A percentile compares a stretch with the other conserved stretches of the same genome.
These are phyloP conservation scores for Taphrina pruni DNA, from an alignment of 1,139 yeast genomes.

Conservation along the genomic window DNA sequence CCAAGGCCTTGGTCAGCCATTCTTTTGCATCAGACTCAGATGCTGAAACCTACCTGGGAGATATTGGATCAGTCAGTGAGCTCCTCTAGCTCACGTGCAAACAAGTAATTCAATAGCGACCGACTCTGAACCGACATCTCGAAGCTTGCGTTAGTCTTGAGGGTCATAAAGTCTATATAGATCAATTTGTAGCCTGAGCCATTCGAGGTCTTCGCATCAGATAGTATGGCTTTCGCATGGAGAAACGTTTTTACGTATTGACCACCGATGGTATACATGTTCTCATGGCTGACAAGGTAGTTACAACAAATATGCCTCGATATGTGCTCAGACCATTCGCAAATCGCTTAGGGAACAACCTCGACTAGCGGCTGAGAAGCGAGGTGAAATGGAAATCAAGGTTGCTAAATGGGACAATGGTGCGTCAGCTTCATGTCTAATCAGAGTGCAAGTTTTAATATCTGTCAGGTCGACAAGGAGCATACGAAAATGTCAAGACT, in stretches of 20 bases:
- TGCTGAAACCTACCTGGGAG: too few species aligned
- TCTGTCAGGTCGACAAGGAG: conserved; percentile 31
- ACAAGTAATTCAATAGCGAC: too few species aligned
- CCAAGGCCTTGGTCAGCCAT: too few species aligned
- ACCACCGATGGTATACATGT: not conserved
- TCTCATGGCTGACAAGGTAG: conserved; percentile 49
- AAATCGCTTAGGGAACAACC: conserved; percentile 85
- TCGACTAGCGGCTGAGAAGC: conserved; percentile 75
- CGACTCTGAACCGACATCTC: too few species aligned
- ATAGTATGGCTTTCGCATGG: conserved; percentile 38
- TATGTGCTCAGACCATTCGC: conserved; percentile 90
- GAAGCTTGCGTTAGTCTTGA: not conserved
- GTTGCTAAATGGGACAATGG: conserved; percentile 79
- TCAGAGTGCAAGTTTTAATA: not conserved
- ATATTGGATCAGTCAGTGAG: too few species aligned
- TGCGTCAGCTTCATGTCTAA: conserved; percentile 47
- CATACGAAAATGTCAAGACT: conserved; percentile 30
- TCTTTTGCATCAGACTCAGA: too few species aligned
- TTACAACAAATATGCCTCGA: conserved; percentile 86
- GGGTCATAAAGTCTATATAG: too few species aligned
- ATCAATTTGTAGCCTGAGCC: not conserved
- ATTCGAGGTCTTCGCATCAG: not conserved
- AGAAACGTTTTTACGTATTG: conserved; percentile 38
- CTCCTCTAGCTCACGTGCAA: too few species aligned
- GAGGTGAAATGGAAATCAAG: conserved; percentile 77